Percentiles rank a stretch among this genome's conserved stretches.
Conservation (phyloP, 495 filamentous ascomycete genomes). For the Podospora fimiseda region DNA sequence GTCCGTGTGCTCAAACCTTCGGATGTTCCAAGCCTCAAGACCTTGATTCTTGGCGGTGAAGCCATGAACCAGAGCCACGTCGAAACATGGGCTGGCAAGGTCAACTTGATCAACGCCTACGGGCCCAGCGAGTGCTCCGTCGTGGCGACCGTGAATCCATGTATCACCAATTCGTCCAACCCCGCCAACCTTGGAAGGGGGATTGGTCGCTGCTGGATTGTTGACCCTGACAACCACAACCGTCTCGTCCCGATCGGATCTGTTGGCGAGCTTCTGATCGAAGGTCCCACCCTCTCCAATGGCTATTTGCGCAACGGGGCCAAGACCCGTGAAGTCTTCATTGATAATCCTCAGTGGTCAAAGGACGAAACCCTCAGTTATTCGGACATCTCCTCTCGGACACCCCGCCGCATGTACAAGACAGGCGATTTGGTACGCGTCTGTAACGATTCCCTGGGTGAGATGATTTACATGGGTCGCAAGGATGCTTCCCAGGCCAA, state of each 20-base stretch:
- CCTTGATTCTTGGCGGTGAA: slow-evolving; percentile 23
- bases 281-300: slow-evolving; percentile 33
- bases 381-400: not conserved
- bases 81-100: slow-evolving; percentile 16
- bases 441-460: slow-evolving; percentile 36
- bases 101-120: slow-evolving; percentile 48
- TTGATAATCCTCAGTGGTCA: slow-evolving; percentile 27
- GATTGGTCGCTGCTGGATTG: slow-evolving; percentile 23
- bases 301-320: slow-evolving; percentile 18
- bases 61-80: slow-evolving; percentile 18
- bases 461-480: slow-evolving; percentile 43
- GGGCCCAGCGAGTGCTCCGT: slow-evolving; percentile 51
- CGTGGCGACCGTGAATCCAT: slow-evolving; percentile 24
- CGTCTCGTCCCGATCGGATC: slow-evolving; percentile 36
- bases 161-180: slow-evolving; percentile 7
- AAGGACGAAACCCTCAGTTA: slow-evolving; percentile 12
- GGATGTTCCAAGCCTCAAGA: slow-evolving; percentile 18
- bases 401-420: slow-evolving; percentile 42
- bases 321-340: slow-evolving; percentile 17
- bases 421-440: slow-evolving; percentile 55
- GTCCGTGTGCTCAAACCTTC: slow-evolving; percentile 14
- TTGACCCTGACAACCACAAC: slow-evolving; percentile 24
- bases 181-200: slow-evolving; percentile 17
- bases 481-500: slow-evolving; percentile 32
- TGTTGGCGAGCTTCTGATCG: slow-evolving; percentile 43